These are phyloP conservation scores for Trichodelitschia bisporula DNA, from an alignment of 495 filamentous ascomycete genomes.

Conservation along the genomic window DNA sequence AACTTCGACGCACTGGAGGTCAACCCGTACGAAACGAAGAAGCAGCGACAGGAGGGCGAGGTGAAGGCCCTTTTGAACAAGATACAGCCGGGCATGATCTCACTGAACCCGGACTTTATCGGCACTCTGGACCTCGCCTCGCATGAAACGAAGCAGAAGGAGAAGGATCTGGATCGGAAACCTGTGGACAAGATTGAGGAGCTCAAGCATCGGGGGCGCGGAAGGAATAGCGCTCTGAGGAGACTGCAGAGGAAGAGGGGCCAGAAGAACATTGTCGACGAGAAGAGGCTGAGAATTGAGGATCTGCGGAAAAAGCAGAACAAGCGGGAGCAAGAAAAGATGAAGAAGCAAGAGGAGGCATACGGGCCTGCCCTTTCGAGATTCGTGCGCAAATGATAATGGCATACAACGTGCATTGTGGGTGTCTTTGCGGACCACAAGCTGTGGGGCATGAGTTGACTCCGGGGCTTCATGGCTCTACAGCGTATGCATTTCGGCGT, in stretches of 20 bases:
- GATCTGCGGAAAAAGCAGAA: slow-evolving; percentile 37
- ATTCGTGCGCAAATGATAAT: slow-evolving; percentile 40
- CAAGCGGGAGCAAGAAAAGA: slow-evolving; percentile 33
- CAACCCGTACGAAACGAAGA: slow-evolving; percentile 90
- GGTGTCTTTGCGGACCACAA: too few relatives aligned
- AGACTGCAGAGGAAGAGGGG: slow-evolving; percentile 79
- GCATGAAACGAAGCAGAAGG: slow-evolving; percentile 42
- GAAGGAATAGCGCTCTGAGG: slow-evolving; percentile 75
- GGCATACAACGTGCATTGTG: too few relatives aligned
- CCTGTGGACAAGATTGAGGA: slow-evolving; percentile 44
- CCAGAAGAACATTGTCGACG: slow-evolving; percentile 76
- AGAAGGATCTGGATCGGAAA: slow-evolving; percentile 49
- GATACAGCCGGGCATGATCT: slow-evolving; percentile 91
- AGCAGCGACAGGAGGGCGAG: slow-evolving; percentile 83
- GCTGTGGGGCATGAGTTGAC: too few relatives aligned
- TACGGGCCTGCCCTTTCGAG: slow-evolving; percentile 47
- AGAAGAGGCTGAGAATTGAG: slow-evolving; percentile 45
- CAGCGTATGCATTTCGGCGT: too few relatives aligned
- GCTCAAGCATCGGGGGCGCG: slow-evolving; percentile 47
- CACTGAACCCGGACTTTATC: slow-evolving; percentile 70
- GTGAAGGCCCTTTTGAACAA: slow-evolving; percentile 77
- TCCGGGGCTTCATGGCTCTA: too few relatives aligned
- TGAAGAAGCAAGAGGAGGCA: slow-evolving; percentile 33
- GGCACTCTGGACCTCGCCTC: slow-evolving; percentile 61
- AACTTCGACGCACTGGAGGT: slow-evolving; percentile 86